Conservation (phyloP, 305 asterid species). For the Ajuga reptans region DNA sequence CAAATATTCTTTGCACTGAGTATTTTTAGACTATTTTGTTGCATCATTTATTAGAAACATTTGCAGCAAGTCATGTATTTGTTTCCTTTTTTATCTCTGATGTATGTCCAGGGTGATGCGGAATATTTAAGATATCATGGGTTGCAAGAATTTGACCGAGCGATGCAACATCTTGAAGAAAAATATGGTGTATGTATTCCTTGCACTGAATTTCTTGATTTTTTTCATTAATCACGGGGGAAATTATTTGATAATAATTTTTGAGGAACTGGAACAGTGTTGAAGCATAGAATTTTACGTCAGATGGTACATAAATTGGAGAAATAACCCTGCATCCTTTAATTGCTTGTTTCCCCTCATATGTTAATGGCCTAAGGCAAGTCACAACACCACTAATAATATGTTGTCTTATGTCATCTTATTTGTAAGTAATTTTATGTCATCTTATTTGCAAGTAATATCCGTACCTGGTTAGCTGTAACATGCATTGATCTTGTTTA, state of each 20-base stretch:
- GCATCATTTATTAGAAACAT: background rate
- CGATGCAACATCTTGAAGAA: constrained; percentile 97
- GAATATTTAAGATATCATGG: constrained; percentile 66
- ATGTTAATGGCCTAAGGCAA: background rate
- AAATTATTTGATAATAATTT: background rate
- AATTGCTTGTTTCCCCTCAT: background rate
- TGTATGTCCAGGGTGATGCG: constrained; percentile 81
- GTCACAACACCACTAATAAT: too few relatives aligned
- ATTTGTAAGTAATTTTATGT: too few relatives aligned
- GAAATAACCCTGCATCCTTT: background rate
- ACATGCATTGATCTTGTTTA: background rate
- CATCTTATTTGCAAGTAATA: background rate
- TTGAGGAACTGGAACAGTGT: background rate
- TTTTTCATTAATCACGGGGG: constrained; percentile 3
- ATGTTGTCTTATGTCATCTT: background rate
- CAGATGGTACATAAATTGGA: background rate
- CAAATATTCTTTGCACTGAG: background rate
- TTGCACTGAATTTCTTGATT: constrained; percentile 14
- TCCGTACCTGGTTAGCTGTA: background rate
- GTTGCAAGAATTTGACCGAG: constrained; percentile 95
- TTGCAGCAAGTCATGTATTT: background rate
- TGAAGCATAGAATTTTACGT: background rate
- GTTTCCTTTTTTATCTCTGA: constrained; percentile 19
- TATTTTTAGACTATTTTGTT: background rate
- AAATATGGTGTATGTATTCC: constrained; percentile 57